Base-by-base conservation (phyloP, 371 early-diverging fungal genomes). In the Zopfochytrium polystomum region DNA sequence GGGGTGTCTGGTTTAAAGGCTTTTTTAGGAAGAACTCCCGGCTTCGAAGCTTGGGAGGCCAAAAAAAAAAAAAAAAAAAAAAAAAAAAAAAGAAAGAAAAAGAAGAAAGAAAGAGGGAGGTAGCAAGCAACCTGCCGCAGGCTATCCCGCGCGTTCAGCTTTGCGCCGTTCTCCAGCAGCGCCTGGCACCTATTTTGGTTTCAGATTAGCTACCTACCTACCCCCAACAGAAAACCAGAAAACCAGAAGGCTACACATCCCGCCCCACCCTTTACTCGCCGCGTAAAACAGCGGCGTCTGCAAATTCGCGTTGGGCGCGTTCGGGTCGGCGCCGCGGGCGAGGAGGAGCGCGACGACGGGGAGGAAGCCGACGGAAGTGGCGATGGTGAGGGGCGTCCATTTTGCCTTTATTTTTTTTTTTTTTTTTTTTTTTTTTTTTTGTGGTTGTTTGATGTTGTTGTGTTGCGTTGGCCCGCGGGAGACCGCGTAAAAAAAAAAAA, bases 281-380 rank as follows among this genome's bases (percentile, higher is more conserved):
- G 64, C 58, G 46, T 63, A 63, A 35, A 56, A 63, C 15, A 63
- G 27, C 13, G 64, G 58, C 2, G 52, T 63, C 31, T 63, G 64
- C 18, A 34, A 29, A 27, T 48, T 63, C 26, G 56, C 64, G 44
- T 63, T 63, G n/a, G 18, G 29, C 44, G 54, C 11, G 22, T n/a
- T n/a, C n/a, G n/a, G n/a, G n/a, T n/a, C n/a, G n/a, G n/a, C n/a
- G n/a, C n/a, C n/a, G n/a, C n/a, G n/a, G n/a, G n/a, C n/a, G n/a
- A n/a, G n/a, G n/a, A n/a, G n/a, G n/a, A n/a, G n/a, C n/a, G n/a
- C n/a, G n/a, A n/a, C n/a, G n/a, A n/a, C n/a, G n/a, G n/a, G n/a
- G n/a, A n/a, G n/a, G n/a, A n/a, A n/a, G n/a, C 64, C 64, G 46
- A 63, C 64, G 20, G 64, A 63, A 9, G 52, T 27, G 7, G 64